Conservation (phyloP, 305 asterid genomes). For the Fraxinus sp. region DNA sequence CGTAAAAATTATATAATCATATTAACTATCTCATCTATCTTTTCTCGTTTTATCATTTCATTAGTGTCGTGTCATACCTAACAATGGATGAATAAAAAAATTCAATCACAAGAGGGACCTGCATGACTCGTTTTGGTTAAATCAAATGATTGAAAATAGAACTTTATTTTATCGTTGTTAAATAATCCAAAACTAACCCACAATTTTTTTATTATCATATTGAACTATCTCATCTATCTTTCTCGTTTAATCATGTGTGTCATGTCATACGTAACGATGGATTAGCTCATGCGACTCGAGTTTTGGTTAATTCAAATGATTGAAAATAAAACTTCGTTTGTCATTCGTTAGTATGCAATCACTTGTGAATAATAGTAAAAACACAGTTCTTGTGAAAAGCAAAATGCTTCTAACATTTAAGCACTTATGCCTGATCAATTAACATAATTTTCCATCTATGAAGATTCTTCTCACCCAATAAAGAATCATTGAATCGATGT, state of each 20-base stretch:
- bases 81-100: not conserved
- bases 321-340: not conserved
- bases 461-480: conserved; percentile 14
- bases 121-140: not conserved
- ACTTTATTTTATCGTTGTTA: not conserved
- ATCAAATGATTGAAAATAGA: not conserved
- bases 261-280: not conserved
- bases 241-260: not conserved
- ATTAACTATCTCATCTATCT: not conserved
- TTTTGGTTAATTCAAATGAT: not conserved
- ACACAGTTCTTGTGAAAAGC: not conserved
- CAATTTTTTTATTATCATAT: not conserved
- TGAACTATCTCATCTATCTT: not conserved
- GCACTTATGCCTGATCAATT: not conserved
- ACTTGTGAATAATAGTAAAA: not conserved
- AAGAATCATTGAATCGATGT: not conserved
- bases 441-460: not conserved
- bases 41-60: not conserved
- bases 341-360: not conserved
- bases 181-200: not conserved
- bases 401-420: not conserved
- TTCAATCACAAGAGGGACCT: not conserved
- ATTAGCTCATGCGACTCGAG: not conserved
- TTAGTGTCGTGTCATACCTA: not conserved
- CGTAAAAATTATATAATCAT: not conserved